Conservation (phyloP, 192 early-diverging fungal species). For the Entomortierella beljakovae region DNA sequence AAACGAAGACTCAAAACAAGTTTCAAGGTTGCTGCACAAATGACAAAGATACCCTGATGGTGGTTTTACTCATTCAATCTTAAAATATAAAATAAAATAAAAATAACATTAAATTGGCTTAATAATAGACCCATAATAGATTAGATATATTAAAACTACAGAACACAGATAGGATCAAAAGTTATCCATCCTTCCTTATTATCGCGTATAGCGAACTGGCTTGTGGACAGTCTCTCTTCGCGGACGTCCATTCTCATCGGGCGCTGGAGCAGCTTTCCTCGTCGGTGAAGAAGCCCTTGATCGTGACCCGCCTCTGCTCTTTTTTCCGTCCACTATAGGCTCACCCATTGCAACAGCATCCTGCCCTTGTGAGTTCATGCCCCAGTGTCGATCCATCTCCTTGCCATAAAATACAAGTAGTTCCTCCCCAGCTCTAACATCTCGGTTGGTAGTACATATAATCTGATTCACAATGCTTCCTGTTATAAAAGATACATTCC, state of each 20-base stretch:
- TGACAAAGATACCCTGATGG: conserved; percentile 16
- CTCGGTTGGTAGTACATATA: conserved; percentile 78
- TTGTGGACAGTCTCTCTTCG: conserved; percentile 41
- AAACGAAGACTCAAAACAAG: conserved; percentile 21
- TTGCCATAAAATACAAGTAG: conserved; percentile 88
- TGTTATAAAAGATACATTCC: conserved; percentile 82
- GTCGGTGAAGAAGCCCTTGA: conserved; percentile 21
- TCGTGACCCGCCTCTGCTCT: conserved; percentile 9
- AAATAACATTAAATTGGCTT: conserved; percentile 4
- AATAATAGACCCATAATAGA: background rate
- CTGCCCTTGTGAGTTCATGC: background rate
- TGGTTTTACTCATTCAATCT: background rate
- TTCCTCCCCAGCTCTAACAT: conserved; percentile 83
- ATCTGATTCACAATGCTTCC: conserved; percentile 89
- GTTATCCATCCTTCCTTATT: background rate
- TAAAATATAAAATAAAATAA: background rate
- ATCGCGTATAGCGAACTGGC: conserved; percentile 38
- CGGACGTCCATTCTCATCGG: conserved; percentile 31
- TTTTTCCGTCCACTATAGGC: background rate
- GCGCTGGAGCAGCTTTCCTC: background rate
- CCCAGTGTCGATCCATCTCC: conserved; percentile 87
- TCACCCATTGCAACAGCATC: background rate
- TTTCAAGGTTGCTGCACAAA: conserved; percentile 29
- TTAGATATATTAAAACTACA: background rate
- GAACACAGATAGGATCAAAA: conserved; percentile 1